phyloP scores from a whole-genome alignment of 192 early-diverging fungal species.

The Thamnidium elegans region DNA sequence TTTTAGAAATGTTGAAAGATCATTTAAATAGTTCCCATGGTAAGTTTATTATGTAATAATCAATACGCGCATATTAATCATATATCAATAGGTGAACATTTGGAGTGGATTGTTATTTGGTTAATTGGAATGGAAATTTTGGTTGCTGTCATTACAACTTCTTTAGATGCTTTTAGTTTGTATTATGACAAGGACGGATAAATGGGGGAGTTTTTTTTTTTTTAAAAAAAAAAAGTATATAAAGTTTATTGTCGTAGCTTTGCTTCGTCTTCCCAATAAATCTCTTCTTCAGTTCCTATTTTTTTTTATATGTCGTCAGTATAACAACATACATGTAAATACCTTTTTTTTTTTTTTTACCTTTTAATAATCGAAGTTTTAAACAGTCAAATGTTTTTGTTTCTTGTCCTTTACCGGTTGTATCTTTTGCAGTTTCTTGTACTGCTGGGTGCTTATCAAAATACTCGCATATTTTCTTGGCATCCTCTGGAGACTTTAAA shows the following conservation, averaged over 20 bases:
- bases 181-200: slow-evolving; percentile 25
- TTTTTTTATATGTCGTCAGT: not conserved
- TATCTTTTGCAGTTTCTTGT: slow-evolving; percentile 10
- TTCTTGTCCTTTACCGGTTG: not conserved
- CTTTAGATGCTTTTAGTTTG: slow-evolving; percentile 59
- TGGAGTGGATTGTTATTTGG: slow-evolving; percentile 95
- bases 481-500: slow-evolving; percentile 16
- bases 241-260: not conserved
- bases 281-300: slow-evolving; percentile 24
- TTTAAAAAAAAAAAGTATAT: not conserved
- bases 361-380: not conserved
- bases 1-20: slow-evolving; percentile 94
- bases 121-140: slow-evolving; percentile 84
- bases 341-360: not conserved
- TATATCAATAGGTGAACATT: slow-evolving; percentile 61
- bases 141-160: slow-evolving; percentile 72
- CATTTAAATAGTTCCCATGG: slow-evolving; percentile 88
- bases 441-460: slow-evolving; percentile 8
- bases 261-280: slow-evolving; percentile 26
- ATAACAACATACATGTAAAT: not conserved
- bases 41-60: slow-evolving; percentile 11
- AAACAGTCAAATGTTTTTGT: not conserved
- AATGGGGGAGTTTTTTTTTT: too few species aligned
- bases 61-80: too few species aligned
- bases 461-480: slow-evolving; percentile 8